A percentile compares a stretch with the other conserved stretches of the same genome.
These are phyloP conservation scores for Sclerotinia minor DNA, from an alignment of 2,329 filamentous ascomycete species.

Conservation along the genomic window DNA sequence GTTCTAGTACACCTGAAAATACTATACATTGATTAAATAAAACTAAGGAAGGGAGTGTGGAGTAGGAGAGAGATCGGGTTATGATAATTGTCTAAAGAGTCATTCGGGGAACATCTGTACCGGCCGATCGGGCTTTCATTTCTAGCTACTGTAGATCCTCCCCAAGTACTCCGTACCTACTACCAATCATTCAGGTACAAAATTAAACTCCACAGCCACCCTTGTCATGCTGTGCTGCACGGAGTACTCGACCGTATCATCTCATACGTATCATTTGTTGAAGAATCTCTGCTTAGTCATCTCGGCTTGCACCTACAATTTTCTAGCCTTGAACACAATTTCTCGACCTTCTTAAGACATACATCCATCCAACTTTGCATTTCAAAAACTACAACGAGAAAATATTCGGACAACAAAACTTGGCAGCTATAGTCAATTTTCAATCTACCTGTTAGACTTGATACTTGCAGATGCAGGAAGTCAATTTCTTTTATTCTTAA, in stretches of 20 bases:
- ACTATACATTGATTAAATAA: slow-evolving; percentile 7
- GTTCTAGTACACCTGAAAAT: slow-evolving; percentile 17
- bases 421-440: slow-evolving; percentile 8
- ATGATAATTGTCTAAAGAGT: slow-evolving; percentile 14
- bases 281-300: slow-evolving; percentile 8
- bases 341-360: slow-evolving; percentile 8
- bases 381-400: not conserved
- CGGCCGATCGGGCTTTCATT: not conserved
- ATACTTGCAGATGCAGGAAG: slow-evolving; percentile 19
- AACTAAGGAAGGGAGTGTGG: not conserved
- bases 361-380: not conserved
- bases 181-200: not conserved
- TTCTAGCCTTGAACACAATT: slow-evolving; percentile 21
- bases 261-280: not conserved
- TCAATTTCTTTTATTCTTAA: slow-evolving; percentile 24
- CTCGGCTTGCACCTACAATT: not conserved
- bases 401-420: slow-evolving; percentile 12
- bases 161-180: no score
- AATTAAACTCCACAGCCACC: not conserved
- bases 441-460: slow-evolving; percentile 8
- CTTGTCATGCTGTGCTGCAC: not conserved
- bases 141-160: not conserved
- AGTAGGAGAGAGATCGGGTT: not conserved
- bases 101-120: slow-evolving; percentile 3
- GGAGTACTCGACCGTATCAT: not conserved